These are phyloP conservation scores for Wallacemonas rigidus DNA, from an alignment of 208 protist genomes.

Conservation along the genomic window DNA sequence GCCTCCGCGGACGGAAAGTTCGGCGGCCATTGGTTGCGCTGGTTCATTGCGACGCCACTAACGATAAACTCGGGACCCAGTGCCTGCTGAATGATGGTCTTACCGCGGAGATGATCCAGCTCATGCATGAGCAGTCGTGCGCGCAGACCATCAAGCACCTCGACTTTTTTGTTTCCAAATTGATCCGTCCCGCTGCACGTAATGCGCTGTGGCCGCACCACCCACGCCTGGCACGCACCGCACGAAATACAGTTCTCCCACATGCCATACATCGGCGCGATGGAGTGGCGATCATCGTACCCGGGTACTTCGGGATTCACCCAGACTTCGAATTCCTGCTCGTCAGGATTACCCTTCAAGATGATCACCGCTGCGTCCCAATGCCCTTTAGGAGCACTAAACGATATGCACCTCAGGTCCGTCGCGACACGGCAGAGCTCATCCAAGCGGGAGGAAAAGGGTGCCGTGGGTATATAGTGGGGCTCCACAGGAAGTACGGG, in stretches of 20 bases:
- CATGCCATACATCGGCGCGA: constrained; percentile 92
- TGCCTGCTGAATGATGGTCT: constrained; percentile 82
- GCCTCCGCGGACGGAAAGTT: constrained; percentile 90
- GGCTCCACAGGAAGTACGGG: constrained; percentile 48
- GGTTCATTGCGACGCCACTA: constrained; percentile 66
- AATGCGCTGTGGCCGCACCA: constrained; percentile 81
- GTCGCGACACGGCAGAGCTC: constrained; percentile 56
- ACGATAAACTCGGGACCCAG: constrained; percentile 83
- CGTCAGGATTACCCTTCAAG: constrained; percentile 62
- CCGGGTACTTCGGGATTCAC: constrained; percentile 80
- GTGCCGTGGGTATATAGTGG: constrained; percentile 30
- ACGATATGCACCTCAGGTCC: constrained; percentile 77
- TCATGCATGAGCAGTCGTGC: constrained; percentile 91
- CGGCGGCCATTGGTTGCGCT: constrained; percentile 79
- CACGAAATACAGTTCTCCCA: constrained; percentile 92
- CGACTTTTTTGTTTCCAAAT: constrained; percentile 72
- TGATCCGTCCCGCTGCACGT: constrained; percentile 70
- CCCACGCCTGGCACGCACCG: constrained; percentile 71
- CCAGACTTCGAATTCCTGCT: constrained; percentile 84
- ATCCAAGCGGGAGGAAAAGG: constrained; percentile 64
- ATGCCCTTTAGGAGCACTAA: constrained; percentile 82
- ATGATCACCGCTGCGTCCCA: constrained; percentile 86
- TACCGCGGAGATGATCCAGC: constrained; percentile 83
- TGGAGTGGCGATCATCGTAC: constrained; percentile 65
- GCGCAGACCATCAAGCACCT: constrained; percentile 82